Base-by-base conservation (phyloP, 2,329 filamentous ascomycete species). In the Pezizomycotina sp. region DNA sequence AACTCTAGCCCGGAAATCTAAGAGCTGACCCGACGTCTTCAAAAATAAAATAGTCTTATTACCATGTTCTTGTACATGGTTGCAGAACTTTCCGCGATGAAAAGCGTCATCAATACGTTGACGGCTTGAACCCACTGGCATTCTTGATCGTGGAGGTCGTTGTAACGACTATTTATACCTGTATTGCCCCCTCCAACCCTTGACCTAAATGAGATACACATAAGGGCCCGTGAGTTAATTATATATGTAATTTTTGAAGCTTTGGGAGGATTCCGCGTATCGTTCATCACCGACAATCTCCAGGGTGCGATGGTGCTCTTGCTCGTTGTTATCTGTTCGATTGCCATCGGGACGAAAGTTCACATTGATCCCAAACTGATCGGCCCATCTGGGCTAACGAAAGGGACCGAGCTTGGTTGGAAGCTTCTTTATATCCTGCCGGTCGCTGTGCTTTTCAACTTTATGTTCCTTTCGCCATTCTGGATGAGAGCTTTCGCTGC, bases 61-160 rank as follows among this genome's bases (percentile, higher is more conserved):
- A 86, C 80, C 1, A 66, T 89, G 50, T 89, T 86, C 55, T 57
- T 89, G 33, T 89, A 86, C 63, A 86, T 89, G 79, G 73, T 86
- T 16, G 71, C 78, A 13, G 80, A 89, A 60, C 65, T 89, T 27
- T 84, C 78, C 6, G 77, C 79, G 8, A 63, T 89, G 18, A 77
- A 82, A 33, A 79, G 86, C 56, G 80, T 86, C 24, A 65, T 86
- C 50, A 75, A 60, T 41, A 66, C 75, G 6, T 58, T 89, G 48
- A 84, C 80, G 78, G 77, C 2, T 62, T 89, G 24, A 65, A 84
- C 47, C 72, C 74, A 1, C 63, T 89, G 7, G 77, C 78, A 0
- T 69, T 76, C 12, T 68, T 89, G 43, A 80, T 89, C 47, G 76
- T 86, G 1, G 66, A 89, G 54, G 80, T 77, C 47, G 62, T 68